Conservation (phyloP, 2,329 filamentous ascomycete species). For the Fusarium tjaetaba region DNA sequence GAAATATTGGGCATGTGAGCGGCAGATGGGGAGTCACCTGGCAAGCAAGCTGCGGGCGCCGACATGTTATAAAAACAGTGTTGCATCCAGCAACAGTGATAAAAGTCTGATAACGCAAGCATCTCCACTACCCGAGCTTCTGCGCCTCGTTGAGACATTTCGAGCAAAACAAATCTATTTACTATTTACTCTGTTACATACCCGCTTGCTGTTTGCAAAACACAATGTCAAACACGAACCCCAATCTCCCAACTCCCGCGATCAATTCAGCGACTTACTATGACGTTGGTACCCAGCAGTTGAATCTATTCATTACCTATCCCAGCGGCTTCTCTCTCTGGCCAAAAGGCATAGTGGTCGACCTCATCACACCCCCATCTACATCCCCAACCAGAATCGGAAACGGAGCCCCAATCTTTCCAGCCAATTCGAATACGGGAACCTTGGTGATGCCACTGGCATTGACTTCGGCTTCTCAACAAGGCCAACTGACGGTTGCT, state of each 20-base stretch:
- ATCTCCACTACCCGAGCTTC: too few relatives aligned
- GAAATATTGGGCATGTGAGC: too few relatives aligned
- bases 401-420: background rate
- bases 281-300: background rate
- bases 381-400: background rate
- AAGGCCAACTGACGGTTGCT: background rate
- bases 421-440: background rate
- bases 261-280: background rate
- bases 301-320: background rate
- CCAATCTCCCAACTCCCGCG: background rate
- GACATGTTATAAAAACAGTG: too few relatives aligned
- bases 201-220: rapidly evolving
- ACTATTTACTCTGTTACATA: background rate
- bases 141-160: too few relatives aligned
- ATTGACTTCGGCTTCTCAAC: background rate
- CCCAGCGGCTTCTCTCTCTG: background rate
- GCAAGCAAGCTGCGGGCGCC: too few relatives aligned
- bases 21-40: too few relatives aligned
- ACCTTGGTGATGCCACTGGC: background rate
- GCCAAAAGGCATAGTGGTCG: background rate
- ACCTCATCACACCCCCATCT: background rate
- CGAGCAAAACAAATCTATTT: too few relatives aligned
- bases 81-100: too few relatives aligned
- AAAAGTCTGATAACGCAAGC: too few relatives aligned
- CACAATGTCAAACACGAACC: background rate